Evolutionary conservation across 768 basidiomycete species (phyloP).

Genomic region (Pleurotus pulmonarius): DNA sequence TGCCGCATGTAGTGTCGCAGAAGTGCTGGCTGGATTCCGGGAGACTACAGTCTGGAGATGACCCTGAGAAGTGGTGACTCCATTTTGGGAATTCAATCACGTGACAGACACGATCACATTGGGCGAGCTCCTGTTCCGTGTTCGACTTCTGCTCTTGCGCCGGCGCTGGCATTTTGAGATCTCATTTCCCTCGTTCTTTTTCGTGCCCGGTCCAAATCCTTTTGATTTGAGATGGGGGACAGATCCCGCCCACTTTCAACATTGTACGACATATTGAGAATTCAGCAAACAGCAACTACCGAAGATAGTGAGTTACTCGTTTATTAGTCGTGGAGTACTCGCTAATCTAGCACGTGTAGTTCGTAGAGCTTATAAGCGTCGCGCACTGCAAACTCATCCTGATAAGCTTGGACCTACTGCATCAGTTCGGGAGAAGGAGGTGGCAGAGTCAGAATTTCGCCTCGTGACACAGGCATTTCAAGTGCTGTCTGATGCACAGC

Average conservation of each 20-base stretch:
- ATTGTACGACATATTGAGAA: constrained; percentile 18
- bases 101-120: not conserved
- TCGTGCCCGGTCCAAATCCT: not conserved
- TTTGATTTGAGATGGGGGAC: not conserved
- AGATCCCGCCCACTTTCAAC: constrained; percentile 5
- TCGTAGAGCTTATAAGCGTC: constrained; percentile 63
- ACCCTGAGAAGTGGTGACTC: no score
- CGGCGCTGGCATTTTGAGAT: not conserved
- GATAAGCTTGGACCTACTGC: constrained; percentile 57
- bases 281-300: constrained; percentile 14
- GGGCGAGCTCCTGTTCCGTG: not conserved
- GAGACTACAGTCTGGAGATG: no score
- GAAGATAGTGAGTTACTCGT: constrained; percentile 18
- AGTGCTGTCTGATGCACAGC: constrained; percentile 49
- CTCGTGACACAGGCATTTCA: constrained; percentile 53
- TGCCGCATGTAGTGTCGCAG: no score
- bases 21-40: no score
- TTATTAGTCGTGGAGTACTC: not conserved
- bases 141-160: not conserved
- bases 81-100: not conserved
- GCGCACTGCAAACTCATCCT: constrained; percentile 69
- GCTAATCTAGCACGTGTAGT: constrained; percentile 31
- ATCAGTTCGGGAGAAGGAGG: constrained; percentile 45
- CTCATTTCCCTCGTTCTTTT: not conserved
- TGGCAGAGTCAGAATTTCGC: constrained; percentile 56